Evolutionary conservation across 768 basidiomycete genomes (phyloP).

Genomic region (Asterophora lycoperdoides): DNA sequence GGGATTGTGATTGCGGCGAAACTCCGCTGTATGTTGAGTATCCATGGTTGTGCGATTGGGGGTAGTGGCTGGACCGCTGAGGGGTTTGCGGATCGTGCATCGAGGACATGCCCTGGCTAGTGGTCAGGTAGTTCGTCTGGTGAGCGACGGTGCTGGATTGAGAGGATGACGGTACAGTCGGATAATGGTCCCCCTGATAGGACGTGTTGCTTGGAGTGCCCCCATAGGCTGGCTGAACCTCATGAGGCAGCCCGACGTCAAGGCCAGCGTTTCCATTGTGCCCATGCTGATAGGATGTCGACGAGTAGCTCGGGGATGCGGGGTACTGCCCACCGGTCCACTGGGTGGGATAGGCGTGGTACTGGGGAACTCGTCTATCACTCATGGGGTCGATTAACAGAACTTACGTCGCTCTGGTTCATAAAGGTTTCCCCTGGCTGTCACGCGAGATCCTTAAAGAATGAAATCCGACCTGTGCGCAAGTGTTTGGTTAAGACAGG

Average conservation of each 20-base stretch:
- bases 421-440: slow-evolving; percentile 23
- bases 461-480: slow-evolving; percentile 25
- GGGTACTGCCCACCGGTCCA: slow-evolving; percentile 34
- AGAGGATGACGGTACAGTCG: slow-evolving; percentile 16
- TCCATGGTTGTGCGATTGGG: slow-evolving; percentile 33
- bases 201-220: slow-evolving; percentile 11
- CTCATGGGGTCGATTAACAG: slow-evolving; percentile 22
- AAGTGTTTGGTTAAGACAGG: slow-evolving; percentile 21
- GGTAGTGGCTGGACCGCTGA: slow-evolving; percentile 27
- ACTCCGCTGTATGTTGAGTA: slow-evolving; percentile 30
- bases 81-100: slow-evolving; percentile 30
- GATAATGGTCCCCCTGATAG: slow-evolving; percentile 22
- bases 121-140: slow-evolving; percentile 15
- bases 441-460: slow-evolving; percentile 21
- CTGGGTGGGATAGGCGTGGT: slow-evolving; percentile 28
- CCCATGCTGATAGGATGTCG: slow-evolving; percentile 21
- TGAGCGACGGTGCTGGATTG: slow-evolving; percentile 13
- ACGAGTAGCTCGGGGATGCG: slow-evolving; percentile 20
- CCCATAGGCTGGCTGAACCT: slow-evolving; percentile 21
- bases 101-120: slow-evolving; percentile 23
- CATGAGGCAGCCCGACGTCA: slow-evolving; percentile 19
- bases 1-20: slow-evolving; percentile 24
- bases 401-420: slow-evolving; percentile 22
- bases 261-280: slow-evolving; percentile 5
- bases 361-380: slow-evolving; percentile 30